phyloP scores from a whole-genome alignment of 2,329 filamentous ascomycete species.

The Botrytis porri region DNA sequence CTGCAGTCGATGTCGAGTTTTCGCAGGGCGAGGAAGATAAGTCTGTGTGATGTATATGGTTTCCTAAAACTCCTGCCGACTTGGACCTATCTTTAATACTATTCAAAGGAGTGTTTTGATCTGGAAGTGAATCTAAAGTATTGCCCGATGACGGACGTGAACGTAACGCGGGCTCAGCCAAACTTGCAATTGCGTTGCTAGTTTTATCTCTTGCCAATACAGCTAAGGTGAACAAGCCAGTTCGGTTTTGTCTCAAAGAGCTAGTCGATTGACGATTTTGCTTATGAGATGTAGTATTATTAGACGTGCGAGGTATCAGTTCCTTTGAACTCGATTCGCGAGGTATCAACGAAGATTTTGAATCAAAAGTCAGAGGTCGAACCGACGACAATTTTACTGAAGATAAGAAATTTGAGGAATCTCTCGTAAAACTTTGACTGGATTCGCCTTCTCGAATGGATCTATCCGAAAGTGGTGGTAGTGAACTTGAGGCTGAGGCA shows the following conservation, averaged over 20 bases:
- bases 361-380: slow-evolving; percentile 1
- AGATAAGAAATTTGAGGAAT: background rate
- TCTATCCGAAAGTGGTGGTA: background rate
- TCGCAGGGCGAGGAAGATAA: slow-evolving; percentile 10
- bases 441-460: slow-evolving; percentile 8
- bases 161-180: slow-evolving; percentile 33
- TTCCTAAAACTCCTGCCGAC: slow-evolving; percentile 18
- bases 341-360: slow-evolving; percentile 13
- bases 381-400: background rate
- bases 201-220: slow-evolving; percentile 38
- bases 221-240: slow-evolving; percentile 34
- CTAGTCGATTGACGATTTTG: slow-evolving; percentile 33
- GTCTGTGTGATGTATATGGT: slow-evolving; percentile 20
- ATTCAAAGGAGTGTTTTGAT: slow-evolving; percentile 19
- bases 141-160: slow-evolving; percentile 29
- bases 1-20: slow-evolving; percentile 13
- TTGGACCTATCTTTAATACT: slow-evolving; percentile 15
- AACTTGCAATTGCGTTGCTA: slow-evolving; percentile 35
- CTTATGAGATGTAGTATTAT: slow-evolving; percentile 1
- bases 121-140: slow-evolving; percentile 19
- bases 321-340: slow-evolving; percentile 8
- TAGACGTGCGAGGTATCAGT: slow-evolving; percentile 19
- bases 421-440: background rate
- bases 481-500: slow-evolving; percentile 3
- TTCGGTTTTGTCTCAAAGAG: slow-evolving; percentile 30